Base-by-base conservation (phyloP, 140 eudicot species). In the Cichorium intybus region DNA sequence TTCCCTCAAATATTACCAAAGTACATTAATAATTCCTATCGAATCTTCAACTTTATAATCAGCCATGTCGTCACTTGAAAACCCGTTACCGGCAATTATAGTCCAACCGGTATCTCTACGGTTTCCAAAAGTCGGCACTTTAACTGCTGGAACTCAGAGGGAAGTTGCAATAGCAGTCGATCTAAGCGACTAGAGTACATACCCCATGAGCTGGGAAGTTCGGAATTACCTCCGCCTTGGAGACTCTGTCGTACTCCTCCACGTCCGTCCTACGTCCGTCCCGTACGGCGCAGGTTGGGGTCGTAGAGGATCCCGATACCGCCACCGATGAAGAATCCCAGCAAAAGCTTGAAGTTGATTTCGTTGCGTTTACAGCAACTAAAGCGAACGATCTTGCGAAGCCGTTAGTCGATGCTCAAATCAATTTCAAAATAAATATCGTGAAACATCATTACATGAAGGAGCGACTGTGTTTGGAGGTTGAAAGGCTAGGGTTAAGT, bases 211-310 rank as follows among this genome's bases (percentile, higher is more conserved):
- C 10, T 86, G 95, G 95, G 95, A 89, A 0, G 89, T 86, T 9
- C 87, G 80, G 23, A 77, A 86, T 43, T 86, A 83, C 73, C 83
- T 86, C 79, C 90, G 95, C 12, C 95, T 79, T 10, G 80, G 81
- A 17, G 95, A 83, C 80, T 62, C 83, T 69, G 95, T 83, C 33
- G 73, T 80, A 35, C 85, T 86, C 79, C 89, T 86, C 58, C 95
- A 83, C 82, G 85, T 83, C 61, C 87, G 87, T 1, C 87, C 89
- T 12, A 82, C 87, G 54, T 80, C 89, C 49, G 79, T 77, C 31
- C 80, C 83, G 18, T 83, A 86, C 79, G 95, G 90, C 27, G 95
- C 95, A 12, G 95, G 83, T 37, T 86, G 90, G 95, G 95, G 90
- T 72, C 53, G 68, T 73, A 3, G 74, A 67, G 28, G 35, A 61